These are phyloP conservation scores for Trametes gibbosa DNA, from an alignment of 768 basidiomycete genomes.

Conservation along the genomic window DNA sequence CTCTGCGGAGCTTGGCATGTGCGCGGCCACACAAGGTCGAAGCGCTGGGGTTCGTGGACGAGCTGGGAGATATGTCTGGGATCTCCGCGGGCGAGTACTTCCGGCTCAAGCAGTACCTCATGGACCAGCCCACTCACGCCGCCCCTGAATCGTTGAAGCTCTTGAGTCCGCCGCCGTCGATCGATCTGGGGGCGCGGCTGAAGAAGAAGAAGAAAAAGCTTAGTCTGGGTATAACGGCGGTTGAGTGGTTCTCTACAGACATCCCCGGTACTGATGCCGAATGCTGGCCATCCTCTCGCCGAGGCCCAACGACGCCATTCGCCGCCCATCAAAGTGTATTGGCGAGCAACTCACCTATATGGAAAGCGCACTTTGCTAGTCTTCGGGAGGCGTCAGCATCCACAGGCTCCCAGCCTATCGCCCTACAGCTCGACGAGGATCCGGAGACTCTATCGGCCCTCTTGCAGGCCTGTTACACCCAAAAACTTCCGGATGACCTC, in stretches of 20 bases:
- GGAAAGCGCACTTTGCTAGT: constrained; percentile 2
- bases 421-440: background rate
- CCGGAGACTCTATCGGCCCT: background rate
- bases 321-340: constrained; percentile 32
- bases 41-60: background rate
- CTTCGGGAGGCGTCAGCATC: background rate
- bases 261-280: constrained; percentile 40
- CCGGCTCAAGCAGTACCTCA: constrained; percentile 1
- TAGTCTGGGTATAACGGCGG: too few relatives aligned
- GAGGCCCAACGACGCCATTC: constrained; percentile 31
- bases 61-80: constrained; percentile 3
- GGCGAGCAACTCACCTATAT: constrained; percentile 34
- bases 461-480: background rate
- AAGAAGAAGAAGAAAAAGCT: too few relatives aligned
- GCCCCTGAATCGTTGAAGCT: background rate
- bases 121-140: background rate
- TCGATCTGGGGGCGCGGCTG: too few relatives aligned
- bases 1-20: background rate
- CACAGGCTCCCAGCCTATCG: background rate
- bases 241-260: background rate
- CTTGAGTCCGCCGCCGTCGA: too few relatives aligned
- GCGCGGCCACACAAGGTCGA: background rate
- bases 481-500: background rate
- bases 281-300: constrained; percentile 47
- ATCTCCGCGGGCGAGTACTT: constrained; percentile 9